phyloP scores from a whole-genome alignment of 495 filamentous ascomycete species.

The Aspergillus nidulans region DNA sequence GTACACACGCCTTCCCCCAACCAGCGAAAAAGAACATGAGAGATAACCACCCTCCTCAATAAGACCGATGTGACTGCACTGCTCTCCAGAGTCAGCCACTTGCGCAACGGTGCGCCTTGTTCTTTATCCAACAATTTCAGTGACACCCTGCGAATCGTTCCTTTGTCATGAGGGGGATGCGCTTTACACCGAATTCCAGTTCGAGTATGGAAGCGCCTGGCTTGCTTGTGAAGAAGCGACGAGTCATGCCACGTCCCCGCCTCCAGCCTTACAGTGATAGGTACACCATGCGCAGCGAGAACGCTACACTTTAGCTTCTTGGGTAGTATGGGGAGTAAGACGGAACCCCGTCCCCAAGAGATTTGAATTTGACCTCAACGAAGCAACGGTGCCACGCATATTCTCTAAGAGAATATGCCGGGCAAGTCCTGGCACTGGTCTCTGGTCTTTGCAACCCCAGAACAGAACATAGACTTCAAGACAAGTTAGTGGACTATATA shows the following conservation, averaged over 20 bases:
- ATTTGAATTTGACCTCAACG: slow-evolving; percentile 25
- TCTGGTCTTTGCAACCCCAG: slow-evolving; percentile 4
- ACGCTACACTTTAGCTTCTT: slow-evolving; percentile 30
- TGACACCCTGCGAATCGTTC: slow-evolving; percentile 24
- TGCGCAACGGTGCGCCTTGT: slow-evolving; percentile 26
- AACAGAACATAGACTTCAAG: slow-evolving; percentile 31
- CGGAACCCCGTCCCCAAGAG: slow-evolving; percentile 26
- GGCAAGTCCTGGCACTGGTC: slow-evolving; percentile 33
- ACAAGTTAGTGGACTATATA: slow-evolving; percentile 38
- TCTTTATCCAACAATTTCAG: slow-evolving; percentile 19
- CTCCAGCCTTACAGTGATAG: slow-evolving; percentile 18
- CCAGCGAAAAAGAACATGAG: slow-evolving; percentile 22
- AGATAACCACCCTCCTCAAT: slow-evolving; percentile 25
- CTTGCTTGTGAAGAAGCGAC: slow-evolving; percentile 25
- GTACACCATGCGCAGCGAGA: slow-evolving; percentile 31
- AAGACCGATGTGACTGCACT: slow-evolving; percentile 29
- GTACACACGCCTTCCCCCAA: slow-evolving; percentile 19
- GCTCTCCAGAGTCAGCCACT: slow-evolving; percentile 9
- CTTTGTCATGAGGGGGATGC: slow-evolving; percentile 36
- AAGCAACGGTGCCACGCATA: slow-evolving; percentile 30
- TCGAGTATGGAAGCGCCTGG: slow-evolving; percentile 27
- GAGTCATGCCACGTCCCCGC: slow-evolving; percentile 27
- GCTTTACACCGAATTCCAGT: slow-evolving; percentile 27
- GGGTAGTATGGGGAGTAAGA: slow-evolving; percentile 10
- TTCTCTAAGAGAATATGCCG: slow-evolving; percentile 41